Evolutionary conservation across 768 basidiomycete genomes (phyloP), one percentile per base, ranked within the genome.

Genomic region (Ramaria sp.): DNA sequence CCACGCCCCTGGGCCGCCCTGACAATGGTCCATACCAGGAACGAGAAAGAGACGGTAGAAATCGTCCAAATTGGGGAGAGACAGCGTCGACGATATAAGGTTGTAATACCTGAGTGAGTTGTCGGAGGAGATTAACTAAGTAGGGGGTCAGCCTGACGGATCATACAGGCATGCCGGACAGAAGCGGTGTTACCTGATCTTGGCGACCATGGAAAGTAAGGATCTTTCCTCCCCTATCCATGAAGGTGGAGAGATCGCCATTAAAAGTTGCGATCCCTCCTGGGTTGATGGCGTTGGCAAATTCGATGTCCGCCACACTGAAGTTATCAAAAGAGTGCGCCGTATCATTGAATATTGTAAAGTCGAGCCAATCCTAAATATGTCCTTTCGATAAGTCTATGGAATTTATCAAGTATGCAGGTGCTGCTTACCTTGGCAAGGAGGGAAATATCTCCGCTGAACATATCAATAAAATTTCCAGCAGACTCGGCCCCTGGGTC

Each of bases 21-120:
- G 61, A 63, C 69, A 70, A 51, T 70, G 69, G 27, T 62, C 51
- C 69, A 70, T 70, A 1, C 69, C 69, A 1, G 68, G 67, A 9
- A 67, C 63, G 24, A 64, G 59, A 61, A 70, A 70, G 15, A 70
- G 60, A 15, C 69, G 67, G 52, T 69, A 70, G 60, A 63, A 68
- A 51, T 65, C 64, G 58, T 70, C 64, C 27, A 68, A 38, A 12
- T 59, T 59, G 9, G 54, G 33, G 7, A 42, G 62, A 1, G 51
- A 3, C 34, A 65, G 62, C 2, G 62, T 62, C 19, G 58, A 42
- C 15, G 61, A 55, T 22, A 67, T 47, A 11, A 62, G 61, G 50
- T 62, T 60, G 52, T 67, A 62, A 12, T 67, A 63, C 37, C 59
- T 61, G 20, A 66, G 53, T 5, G 63, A 62, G 54, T 66, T 66